phyloP scores from a whole-genome alignment of 257 asterid genomes.

The Haberlea rhodopensis region DNA sequence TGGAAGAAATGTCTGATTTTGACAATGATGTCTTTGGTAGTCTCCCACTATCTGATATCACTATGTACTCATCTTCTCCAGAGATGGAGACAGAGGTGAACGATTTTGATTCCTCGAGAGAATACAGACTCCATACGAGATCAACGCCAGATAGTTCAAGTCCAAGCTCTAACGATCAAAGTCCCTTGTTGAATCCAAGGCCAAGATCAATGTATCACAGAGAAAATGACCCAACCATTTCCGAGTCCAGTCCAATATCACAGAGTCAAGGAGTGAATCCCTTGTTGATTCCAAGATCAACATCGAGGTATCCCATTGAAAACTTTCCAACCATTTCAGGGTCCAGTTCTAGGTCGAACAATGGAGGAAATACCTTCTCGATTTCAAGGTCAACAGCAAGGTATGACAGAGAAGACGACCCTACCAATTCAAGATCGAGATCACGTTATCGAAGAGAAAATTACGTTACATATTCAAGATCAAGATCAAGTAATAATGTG shows the following conservation, averaged over 20 bases:
- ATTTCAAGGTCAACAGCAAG: slow-evolving; percentile 2
- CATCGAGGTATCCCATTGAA: slow-evolving; percentile 13
- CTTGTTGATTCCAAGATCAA: background rate
- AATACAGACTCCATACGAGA: slow-evolving; percentile 18
- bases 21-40: slow-evolving; percentile 43
- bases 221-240: background rate
- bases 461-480: slow-evolving; percentile 5
- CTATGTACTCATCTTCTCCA: slow-evolving; percentile 24
- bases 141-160: slow-evolving; percentile 17
- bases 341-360: slow-evolving; percentile 15
- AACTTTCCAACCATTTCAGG: background rate
- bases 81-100: slow-evolving; percentile 17
- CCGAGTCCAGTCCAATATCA: slow-evolving; percentile 20
- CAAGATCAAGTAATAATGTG: slow-evolving; percentile 20
- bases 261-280: background rate
- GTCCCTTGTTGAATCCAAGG: background rate
- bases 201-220: slow-evolving; percentile 9
- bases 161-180: slow-evolving; percentile 15
- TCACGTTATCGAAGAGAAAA: slow-evolving; percentile 13
- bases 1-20: slow-evolving; percentile 35
- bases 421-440: slow-evolving; percentile 25
- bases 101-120: slow-evolving; percentile 31
- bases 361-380: background rate
- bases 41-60: slow-evolving; percentile 33
- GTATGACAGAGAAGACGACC: slow-evolving; percentile 6